These are phyloP conservation scores for Sporothrix protearum DNA, from an alignment of 2,329 filamentous ascomycete species.

Conservation along the genomic window DNA sequence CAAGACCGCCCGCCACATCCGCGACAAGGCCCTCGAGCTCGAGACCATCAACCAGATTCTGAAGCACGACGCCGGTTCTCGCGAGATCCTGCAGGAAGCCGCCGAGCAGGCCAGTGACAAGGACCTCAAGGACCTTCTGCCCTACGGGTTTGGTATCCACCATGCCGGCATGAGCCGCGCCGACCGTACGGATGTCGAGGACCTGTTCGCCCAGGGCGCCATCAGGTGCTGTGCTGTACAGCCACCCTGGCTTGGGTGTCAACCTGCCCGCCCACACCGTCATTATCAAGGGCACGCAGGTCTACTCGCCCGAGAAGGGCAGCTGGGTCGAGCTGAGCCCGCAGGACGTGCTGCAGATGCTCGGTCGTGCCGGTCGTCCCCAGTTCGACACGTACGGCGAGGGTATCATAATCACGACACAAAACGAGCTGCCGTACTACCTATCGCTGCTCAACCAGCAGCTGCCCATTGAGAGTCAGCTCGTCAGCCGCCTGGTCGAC, in stretches of 20 bases:
- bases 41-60: conserved; percentile 97
- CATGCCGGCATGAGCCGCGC: conserved; percentile 94
- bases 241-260: conserved; percentile 98
- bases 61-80: conserved; percentile 84
- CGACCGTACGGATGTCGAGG: conserved; percentile 93
- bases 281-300: conserved; percentile 96
- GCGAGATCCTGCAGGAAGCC: conserved; percentile 83
- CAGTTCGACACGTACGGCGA: conserved; percentile 98
- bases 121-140: conserved; percentile 88
- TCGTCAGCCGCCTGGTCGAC: conserved; percentile 88
- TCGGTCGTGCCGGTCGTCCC: conserved; percentile 91
- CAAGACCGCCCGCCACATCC: conserved; percentile 93
- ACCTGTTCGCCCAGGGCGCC: conserved; percentile 84
- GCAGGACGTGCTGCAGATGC: conserved; percentile 97
- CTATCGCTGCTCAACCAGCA: conserved; percentile 95
- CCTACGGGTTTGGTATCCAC: conserved; percentile 96
- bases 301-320: conserved; percentile 97
- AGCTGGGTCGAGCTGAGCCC: conserved; percentile 97
- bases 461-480: conserved; percentile 93
- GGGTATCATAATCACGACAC: conserved; percentile 96
- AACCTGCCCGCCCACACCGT: conserved; percentile 97
- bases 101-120: conserved; percentile 76
- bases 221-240: conserved; percentile 97
- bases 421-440: conserved; percentile 94
- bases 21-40: conserved; percentile 93